Conservation (phyloP, 2,329 filamentous ascomycete genomes). For the Aspergillus sp. region DNA sequence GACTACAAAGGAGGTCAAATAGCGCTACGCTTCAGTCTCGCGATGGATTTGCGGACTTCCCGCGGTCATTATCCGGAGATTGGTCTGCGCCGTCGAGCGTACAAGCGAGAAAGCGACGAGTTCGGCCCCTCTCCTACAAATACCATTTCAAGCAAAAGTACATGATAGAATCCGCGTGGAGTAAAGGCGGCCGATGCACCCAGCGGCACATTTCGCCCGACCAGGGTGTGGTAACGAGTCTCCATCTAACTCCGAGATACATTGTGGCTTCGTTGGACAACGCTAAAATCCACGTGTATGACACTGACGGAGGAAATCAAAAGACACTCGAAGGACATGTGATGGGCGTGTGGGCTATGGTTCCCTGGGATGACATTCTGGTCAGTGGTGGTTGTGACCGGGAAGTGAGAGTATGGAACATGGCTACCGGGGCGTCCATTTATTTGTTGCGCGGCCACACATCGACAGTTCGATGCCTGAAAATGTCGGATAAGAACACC, state of each 20-base stretch:
- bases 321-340: constrained; percentile 92
- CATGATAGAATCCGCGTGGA: constrained; percentile 95
- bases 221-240: constrained; percentile 91
- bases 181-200: constrained; percentile 80
- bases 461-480: constrained; percentile 92
- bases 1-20: constrained; percentile 26
- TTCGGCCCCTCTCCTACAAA: constrained; percentile 78
- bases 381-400: constrained; percentile 96
- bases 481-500: constrained; percentile 93
- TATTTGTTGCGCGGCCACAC: constrained; percentile 92
- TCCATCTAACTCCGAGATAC: constrained; percentile 92
- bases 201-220: constrained; percentile 91
- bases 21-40: constrained; percentile 39
- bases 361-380: constrained; percentile 91
- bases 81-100: constrained; percentile 31
- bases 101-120: constrained; percentile 49
- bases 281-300: constrained; percentile 97
- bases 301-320: constrained; percentile 83
- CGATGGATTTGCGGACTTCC: constrained; percentile 50
- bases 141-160: constrained; percentile 98
- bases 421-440: constrained; percentile 76
- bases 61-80: constrained; percentile 34
- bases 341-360: constrained; percentile 99
- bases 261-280: constrained; percentile 98
- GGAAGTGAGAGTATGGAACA: constrained; percentile 95